A percentile compares a stretch with the other conserved stretches of the same genome.
phyloP scores from a whole-genome alignment of 495 filamentous ascomycete genomes.

The Annulohypoxylon stygium region DNA sequence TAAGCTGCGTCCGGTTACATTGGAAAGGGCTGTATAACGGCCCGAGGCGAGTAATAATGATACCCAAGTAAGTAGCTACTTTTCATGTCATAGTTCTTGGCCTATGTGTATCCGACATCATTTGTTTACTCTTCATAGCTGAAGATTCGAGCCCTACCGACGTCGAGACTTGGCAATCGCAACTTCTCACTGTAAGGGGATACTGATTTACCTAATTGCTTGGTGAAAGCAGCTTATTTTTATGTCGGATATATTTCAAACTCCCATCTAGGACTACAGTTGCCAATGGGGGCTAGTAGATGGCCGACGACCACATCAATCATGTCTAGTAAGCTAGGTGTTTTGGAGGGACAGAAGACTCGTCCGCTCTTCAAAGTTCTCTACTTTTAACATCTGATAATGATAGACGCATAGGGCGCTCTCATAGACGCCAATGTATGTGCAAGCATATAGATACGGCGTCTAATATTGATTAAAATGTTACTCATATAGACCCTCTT shows the following conservation, averaged over 20 bases:
- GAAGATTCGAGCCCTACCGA: not conserved
- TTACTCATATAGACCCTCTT: not conserved
- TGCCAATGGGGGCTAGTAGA: not conserved
- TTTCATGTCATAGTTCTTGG: not conserved
- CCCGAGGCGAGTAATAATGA: conserved; percentile 5
- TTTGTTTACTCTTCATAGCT: not conserved
- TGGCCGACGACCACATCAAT: not conserved
- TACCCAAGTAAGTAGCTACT: not conserved
- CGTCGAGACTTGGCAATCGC: not conserved
- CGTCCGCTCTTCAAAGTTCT: not conserved
- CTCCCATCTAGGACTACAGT: not conserved
- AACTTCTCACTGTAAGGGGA: not conserved
- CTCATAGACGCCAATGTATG: not conserved
- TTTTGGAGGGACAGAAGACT: not conserved
- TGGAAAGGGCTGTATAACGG: not conserved
- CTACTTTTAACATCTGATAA: not conserved
- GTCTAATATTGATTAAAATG: not conserved
- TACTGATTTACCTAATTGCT: not conserved
- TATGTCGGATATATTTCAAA: conserved; percentile 7
- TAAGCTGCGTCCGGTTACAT: not conserved
- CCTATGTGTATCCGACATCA: not conserved
- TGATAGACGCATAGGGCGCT: not conserved
- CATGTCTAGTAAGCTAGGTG: conserved; percentile 1
- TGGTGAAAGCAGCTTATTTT: not conserved
- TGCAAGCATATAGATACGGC: not conserved